Percentiles rank a stretch among this genome's conserved stretches.
Evolutionary conservation across 352 stramenopile genomes (phyloP).

Genomic region (Phytophthora gonapodyides): DNA sequence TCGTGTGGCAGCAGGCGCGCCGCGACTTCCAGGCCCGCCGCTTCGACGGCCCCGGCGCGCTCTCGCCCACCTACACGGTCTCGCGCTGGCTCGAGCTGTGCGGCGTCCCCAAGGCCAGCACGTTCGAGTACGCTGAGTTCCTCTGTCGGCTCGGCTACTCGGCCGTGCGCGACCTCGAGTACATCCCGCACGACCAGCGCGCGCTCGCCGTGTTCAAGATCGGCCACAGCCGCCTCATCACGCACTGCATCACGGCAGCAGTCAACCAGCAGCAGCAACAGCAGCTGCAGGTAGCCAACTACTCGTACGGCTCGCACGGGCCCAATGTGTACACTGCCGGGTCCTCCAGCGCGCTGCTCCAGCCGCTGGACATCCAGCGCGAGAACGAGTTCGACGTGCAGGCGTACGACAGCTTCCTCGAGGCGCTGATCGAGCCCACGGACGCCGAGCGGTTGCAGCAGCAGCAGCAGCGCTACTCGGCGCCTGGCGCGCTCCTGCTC

Average conservation of each 20-base stretch:
- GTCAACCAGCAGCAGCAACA: slow-evolving; percentile 35
- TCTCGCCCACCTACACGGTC: slow-evolving; percentile 52
- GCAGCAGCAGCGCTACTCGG: slow-evolving; percentile 35
- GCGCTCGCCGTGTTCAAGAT: slow-evolving; percentile 48
- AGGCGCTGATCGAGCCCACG: slow-evolving; percentile 56
- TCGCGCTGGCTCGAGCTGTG: slow-evolving; percentile 68
- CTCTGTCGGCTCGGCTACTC: slow-evolving; percentile 67
- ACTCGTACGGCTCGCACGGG: slow-evolving; percentile 35
- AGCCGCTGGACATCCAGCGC: slow-evolving; percentile 57
- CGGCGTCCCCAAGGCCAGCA: slow-evolving; percentile 46
- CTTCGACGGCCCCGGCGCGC: slow-evolving; percentile 41
- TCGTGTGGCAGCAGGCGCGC: slow-evolving; percentile 50
- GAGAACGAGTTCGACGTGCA: slow-evolving; percentile 56
- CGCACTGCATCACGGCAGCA: slow-evolving; percentile 46
- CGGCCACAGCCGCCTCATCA: slow-evolving; percentile 52
- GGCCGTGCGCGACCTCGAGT: slow-evolving; percentile 57
- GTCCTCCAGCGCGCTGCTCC: slow-evolving; percentile 51
- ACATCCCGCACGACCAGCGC: slow-evolving; percentile 58
- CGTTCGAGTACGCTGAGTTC: slow-evolving; percentile 61
- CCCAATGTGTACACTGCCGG: slow-evolving; percentile 39
- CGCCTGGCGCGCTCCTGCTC: slow-evolving; percentile 9
- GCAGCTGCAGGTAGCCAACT: slow-evolving; percentile 30
- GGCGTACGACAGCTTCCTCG: slow-evolving; percentile 61
- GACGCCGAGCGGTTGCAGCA: slow-evolving; percentile 37
- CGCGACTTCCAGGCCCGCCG: slow-evolving; percentile 50